Evolutionary conservation across 2,329 filamentous ascomycete species (phyloP).

Genomic region (Colletotrichum liriopes): DNA sequence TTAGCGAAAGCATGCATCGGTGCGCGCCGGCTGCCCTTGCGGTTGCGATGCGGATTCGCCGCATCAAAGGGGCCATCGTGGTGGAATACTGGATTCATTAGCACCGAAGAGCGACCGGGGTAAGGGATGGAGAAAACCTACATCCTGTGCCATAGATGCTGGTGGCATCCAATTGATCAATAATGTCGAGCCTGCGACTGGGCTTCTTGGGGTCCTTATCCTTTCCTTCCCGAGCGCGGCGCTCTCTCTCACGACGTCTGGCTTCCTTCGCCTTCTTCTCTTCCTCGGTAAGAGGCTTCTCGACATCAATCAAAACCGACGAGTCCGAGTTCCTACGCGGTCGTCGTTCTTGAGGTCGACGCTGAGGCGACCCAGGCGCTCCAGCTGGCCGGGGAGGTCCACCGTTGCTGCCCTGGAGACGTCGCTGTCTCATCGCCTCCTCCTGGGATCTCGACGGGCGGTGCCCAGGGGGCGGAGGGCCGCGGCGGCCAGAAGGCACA

Average conservation of each 20-base stretch:
- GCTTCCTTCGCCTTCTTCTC: constrained; percentile 66
- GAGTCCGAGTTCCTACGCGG: constrained; percentile 85
- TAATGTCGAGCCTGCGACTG: constrained; percentile 81
- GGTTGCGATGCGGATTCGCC: constrained; percentile 94
- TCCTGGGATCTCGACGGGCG: constrained; percentile 78
- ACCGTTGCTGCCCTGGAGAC: constrained; percentile 55
- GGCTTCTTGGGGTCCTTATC: constrained; percentile 65
- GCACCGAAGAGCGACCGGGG: constrained; percentile 19
- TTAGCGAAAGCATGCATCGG: constrained; percentile 98
- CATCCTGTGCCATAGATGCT: constrained; percentile 94
- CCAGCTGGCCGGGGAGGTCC: constrained; percentile 51
- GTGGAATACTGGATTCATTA: constrained; percentile 81
- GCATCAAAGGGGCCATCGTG: constrained; percentile 98
- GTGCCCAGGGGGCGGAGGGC: constrained; percentile 64
- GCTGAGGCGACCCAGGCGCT: constrained; percentile 57
- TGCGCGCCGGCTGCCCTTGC: constrained; percentile 84
- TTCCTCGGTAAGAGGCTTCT: constrained; percentile 73
- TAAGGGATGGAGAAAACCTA: constrained; percentile 64
- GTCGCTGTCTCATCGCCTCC: constrained; percentile 70
- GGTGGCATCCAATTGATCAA: constrained; percentile 96
- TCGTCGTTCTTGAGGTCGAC: constrained; percentile 61
- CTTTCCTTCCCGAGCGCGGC: constrained; percentile 64
- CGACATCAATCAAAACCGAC: constrained; percentile 73
- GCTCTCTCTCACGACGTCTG: constrained; percentile 67
- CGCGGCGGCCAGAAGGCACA: constrained; percentile 61